These are phyloP conservation scores for Breynia disticha DNA, from an alignment of 441 rosid species.

Conservation along the genomic window DNA sequence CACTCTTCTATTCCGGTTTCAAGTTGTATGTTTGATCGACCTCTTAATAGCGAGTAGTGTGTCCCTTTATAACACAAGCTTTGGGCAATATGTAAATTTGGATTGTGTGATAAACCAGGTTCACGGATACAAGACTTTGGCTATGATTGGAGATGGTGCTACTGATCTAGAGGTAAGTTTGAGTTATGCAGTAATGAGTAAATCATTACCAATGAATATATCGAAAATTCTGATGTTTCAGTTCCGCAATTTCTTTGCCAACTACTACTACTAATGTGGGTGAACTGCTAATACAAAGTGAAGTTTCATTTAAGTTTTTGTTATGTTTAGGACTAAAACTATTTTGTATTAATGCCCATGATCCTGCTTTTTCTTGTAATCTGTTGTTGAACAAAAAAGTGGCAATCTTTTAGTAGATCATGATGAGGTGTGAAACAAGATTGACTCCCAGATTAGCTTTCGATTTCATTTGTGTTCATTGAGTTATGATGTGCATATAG, in stretches of 20 bases:
- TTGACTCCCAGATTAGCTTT: neutral
- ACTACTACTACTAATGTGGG: too few species aligned
- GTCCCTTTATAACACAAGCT: neutral
- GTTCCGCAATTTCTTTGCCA: neutral
- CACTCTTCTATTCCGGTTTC: too few species aligned
- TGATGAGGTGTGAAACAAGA: too few species aligned
- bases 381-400: too few species aligned
- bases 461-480: neutral
- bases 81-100: constrained; percentile 9
- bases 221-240: constrained; percentile 1
- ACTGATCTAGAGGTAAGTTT: constrained; percentile 79
- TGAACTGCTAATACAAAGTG: too few species aligned
- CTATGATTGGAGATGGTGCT: constrained; percentile 97
- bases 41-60: neutral
- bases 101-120: constrained; percentile 34
- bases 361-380: too few species aligned
- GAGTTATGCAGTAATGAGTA: constrained; percentile 1
- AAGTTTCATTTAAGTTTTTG: too few species aligned
- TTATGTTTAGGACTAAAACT: too few species aligned
- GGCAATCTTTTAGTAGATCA: too few species aligned
- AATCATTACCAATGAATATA: neutral
- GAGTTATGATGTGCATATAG: constrained; percentile 20
- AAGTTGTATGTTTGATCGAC: too few species aligned
- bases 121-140: constrained; percentile 57
- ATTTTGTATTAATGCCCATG: too few species aligned